These are phyloP conservation scores for Pyrenochaeta sp. DNA, from an alignment of 2,329 filamentous ascomycete species.

Conservation along the genomic window DNA sequence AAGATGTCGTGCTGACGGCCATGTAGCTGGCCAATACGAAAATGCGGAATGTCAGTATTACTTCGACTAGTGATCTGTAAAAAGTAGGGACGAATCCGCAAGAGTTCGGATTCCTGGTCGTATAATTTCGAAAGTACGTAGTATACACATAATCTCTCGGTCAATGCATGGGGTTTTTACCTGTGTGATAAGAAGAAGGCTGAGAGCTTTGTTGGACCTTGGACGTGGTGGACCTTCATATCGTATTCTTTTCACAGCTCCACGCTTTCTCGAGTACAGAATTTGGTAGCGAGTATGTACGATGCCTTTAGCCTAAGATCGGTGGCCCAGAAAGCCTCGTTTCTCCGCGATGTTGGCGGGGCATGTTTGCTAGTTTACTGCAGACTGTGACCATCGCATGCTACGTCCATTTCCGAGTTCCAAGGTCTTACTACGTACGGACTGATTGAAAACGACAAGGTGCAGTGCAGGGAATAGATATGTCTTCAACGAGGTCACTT, in stretches of 20 bases:
- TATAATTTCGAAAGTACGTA: too few species aligned
- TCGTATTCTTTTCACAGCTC: neutral
- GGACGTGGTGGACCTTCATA: neutral
- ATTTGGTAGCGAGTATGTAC: neutral
- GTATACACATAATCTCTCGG: too few species aligned
- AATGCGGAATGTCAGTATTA: neutral
- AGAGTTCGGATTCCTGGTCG: too few species aligned
- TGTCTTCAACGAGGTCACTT: too few species aligned
- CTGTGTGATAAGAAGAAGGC: too few species aligned
- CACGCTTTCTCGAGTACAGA: neutral
- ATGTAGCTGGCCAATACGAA: neutral
- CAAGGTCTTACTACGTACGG: too few species aligned
- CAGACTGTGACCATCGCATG: neutral
- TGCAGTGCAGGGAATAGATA: too few species aligned
- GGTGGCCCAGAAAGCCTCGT: slow-evolving; percentile 2
- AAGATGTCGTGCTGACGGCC: slow-evolving; percentile 3
- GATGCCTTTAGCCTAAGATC: slow-evolving; percentile 8
- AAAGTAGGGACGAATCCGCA: neutral
- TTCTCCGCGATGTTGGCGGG: neutral
- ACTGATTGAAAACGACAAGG: too few species aligned
- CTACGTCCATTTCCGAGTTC: too few species aligned
- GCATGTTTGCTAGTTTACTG: neutral
- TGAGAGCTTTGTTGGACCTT: too few species aligned
- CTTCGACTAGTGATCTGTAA: neutral
- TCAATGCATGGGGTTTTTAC: too few species aligned